Evolutionary conservation across 495 filamentous ascomycete genomes (phyloP).

Genomic region (Neurospora africana): DNA sequence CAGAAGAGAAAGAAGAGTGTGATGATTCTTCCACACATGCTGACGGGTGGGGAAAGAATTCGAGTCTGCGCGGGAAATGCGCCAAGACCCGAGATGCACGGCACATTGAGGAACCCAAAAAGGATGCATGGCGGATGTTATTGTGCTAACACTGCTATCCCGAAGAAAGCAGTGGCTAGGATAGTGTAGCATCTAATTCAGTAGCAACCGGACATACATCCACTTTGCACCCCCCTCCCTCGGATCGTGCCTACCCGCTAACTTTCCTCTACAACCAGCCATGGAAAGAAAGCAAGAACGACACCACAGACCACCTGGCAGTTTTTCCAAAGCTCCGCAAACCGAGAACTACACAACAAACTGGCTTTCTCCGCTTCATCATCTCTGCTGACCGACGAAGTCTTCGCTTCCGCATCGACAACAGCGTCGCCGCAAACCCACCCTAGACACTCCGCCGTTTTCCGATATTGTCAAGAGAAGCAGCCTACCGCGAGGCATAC

Average conservation of each 20-base stretch:
- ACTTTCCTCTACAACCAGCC: too few relatives aligned
- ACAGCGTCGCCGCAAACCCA: background rate
- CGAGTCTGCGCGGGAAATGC: background rate
- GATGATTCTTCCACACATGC: background rate
- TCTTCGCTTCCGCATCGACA: background rate
- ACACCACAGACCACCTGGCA: background rate
- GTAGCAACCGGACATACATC: background rate
- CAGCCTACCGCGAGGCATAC: background rate
- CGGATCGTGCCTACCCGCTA: background rate
- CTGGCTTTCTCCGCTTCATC: background rate
- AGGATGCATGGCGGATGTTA: background rate
- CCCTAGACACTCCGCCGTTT: background rate
- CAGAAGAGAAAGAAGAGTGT: too few relatives aligned
- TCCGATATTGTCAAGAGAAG: background rate
- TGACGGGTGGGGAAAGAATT: background rate
- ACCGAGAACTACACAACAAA: background rate
- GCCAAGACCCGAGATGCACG: background rate
- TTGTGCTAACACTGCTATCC: background rate
- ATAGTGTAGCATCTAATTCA: background rate
- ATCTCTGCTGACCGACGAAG: background rate
- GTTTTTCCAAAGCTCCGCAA: background rate
- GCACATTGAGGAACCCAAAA: background rate
- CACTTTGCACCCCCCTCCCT: background rate
- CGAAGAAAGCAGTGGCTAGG: too few relatives aligned
- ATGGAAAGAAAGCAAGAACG: background rate